Evolutionary conservation across 352 stramenopile genomes (phyloP).

Genomic region (Globisporangium irregulare): DNA sequence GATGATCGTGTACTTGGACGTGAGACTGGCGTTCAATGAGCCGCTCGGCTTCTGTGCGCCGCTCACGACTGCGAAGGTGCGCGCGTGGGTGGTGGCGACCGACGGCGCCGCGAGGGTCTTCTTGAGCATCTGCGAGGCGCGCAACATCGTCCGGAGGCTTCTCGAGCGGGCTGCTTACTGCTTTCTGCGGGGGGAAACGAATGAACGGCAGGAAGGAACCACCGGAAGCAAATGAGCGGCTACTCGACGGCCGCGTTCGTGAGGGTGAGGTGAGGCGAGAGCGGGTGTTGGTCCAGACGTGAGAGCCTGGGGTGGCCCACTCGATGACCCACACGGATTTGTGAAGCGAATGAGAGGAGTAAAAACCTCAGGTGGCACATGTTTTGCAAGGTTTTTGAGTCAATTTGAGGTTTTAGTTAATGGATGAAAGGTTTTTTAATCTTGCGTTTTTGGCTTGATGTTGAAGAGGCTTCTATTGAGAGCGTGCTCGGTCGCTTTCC

Average conservation of each 20-base stretch:
- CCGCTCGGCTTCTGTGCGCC: constrained; percentile 25
- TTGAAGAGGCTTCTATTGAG: constrained; percentile 11
- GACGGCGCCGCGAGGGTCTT: neutral
- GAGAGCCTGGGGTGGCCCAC: neutral
- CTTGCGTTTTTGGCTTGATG: neutral
- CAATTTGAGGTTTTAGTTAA: neutral
- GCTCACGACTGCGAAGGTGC: constrained; percentile 23
- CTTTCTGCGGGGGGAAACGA: constrained; percentile 3
- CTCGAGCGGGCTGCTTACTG: too few species aligned
- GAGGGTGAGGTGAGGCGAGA: neutral
- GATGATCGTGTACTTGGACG: constrained; percentile 75
- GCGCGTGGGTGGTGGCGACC: neutral
- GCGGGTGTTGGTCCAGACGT: neutral
- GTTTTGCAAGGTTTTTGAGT: neutral
- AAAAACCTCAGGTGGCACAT: neutral
- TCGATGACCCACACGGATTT: neutral
- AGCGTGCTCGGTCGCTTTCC: neutral
- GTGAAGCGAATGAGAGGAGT: neutral
- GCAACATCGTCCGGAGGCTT: neutral
- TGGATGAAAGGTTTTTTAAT: neutral
- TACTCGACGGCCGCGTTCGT: neutral
- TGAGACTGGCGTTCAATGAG: constrained; percentile 32
- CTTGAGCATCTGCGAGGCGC: constrained; percentile 11
- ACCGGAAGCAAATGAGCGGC: constrained; percentile 9
- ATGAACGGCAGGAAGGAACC: neutral